phyloP scores from a whole-genome alignment of 1,284 basidiomycete genomes.

The Athelia sp. region DNA sequence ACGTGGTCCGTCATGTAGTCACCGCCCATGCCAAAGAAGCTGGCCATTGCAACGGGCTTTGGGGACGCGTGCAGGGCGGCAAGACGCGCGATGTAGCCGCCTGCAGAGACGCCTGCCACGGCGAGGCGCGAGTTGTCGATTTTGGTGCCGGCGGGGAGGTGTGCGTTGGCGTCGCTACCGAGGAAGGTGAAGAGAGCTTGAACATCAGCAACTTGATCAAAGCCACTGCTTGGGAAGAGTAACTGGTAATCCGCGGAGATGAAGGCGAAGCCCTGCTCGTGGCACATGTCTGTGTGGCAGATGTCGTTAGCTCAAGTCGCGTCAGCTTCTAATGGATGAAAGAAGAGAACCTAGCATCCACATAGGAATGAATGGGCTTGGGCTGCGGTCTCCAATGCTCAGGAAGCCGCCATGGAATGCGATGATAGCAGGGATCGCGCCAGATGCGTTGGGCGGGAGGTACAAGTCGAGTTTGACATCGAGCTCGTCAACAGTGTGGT shows the following conservation, averaged over 20 bases:
- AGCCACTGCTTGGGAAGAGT: neutral
- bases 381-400: neutral
- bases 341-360: neutral
- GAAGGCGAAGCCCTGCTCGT: neutral
- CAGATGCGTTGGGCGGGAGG: neutral
- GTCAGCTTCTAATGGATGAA: no score
- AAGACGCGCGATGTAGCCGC: conserved; percentile 1
- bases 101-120: neutral
- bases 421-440: neutral
- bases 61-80: neutral
- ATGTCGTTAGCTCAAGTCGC: no score
- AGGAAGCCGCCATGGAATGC: neutral
- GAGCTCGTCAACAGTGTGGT: neutral
- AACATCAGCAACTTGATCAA: neutral
- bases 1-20: neutral
- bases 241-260: neutral
- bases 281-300: no score
- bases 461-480: neutral
- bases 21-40: neutral
- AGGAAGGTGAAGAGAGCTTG: neutral
- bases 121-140: neutral
- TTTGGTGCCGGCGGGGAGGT: neutral
- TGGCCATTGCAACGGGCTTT: neutral
- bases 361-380: neutral
- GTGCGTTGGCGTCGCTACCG: neutral